Base-by-base conservation (phyloP, 371 early-diverging fungal genomes). In the Umbelopsis sp. region DNA sequence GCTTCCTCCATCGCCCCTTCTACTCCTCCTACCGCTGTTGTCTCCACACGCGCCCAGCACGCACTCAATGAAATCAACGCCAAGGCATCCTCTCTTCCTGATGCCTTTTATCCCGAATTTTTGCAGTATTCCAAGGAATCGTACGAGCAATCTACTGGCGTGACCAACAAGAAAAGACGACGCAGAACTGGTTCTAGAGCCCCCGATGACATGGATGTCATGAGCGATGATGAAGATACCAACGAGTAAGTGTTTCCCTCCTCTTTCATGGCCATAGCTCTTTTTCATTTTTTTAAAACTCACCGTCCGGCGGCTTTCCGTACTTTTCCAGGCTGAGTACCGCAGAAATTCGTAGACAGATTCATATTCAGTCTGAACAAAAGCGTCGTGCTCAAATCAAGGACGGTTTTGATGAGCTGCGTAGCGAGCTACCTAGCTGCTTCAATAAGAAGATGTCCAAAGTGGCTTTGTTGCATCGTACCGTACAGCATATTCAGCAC, bases 301-400 rank as follows among this genome's bases (percentile, higher is more conserved):
- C 35, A 63, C 38, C 11, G 11, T 20, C 29, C 29, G 29, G 29
- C 29, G 29, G 12, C 37, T 20, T 16, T 62, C 25, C 38, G 35
- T 7, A 63, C 41, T 41, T 41, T 45, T n/a, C 35, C 50, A 48
- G 50, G 29, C n/a, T 65, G 50, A 50, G 50, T n/a, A 65, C 48
- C 18, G 74, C 82, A 37, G 87, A 87, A 65, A 57, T 85, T 18
- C 78, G 82, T 50, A 76, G 85, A 46, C 85, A 81, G 53, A 83
- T 85, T 50, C 87, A 87, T 72, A 87, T 87, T 57, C 87, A 87
- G 68, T 87, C 87, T 6, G 87, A 87, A 66, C 87, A 87, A 65
- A 87, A 84, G 67, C 76, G 87, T 63, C 73, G 87, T 38, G 87
- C 87, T 29, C 85, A 86, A 63, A 86, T 86, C 67, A 86, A 86